phyloP scores from a whole-genome alignment of 2,329 filamentous ascomycete genomes.

The Arthrinium phaeospermum region DNA sequence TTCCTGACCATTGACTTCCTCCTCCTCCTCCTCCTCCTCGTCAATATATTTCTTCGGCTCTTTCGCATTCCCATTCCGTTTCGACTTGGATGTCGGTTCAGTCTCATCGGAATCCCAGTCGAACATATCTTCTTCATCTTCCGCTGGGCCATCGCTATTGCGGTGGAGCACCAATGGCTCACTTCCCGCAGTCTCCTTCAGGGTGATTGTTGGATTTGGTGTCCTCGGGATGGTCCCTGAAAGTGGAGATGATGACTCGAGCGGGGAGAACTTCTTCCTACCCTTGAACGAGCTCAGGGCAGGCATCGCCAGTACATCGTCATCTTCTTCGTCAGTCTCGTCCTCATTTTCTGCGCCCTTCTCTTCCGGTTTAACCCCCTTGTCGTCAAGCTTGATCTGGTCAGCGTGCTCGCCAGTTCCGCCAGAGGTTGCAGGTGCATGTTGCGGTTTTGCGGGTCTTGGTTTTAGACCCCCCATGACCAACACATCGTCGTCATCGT shows the following conservation, averaged over 20 bases:
- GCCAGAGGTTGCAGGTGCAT: conserved; percentile 18
- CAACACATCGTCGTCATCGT: conserved; percentile 39
- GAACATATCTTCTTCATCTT: conserved; percentile 49
- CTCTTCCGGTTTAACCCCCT: conserved; percentile 19
- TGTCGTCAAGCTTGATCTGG: conserved; percentile 10
- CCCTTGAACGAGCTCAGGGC: conserved; percentile 31
- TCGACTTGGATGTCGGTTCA: conserved; percentile 25
- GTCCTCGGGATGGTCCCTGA: conserved; percentile 20
- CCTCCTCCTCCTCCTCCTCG: conserved; percentile 38
- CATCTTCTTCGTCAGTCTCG: conserved; percentile 27
- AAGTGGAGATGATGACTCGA: conserved; percentile 17
- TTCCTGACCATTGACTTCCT: conserved; percentile 34
- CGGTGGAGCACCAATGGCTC: conserved; percentile 26
- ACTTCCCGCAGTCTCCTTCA: conserved; percentile 23
- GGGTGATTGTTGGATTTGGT: conserved; percentile 18
- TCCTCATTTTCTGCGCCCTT: conserved; percentile 26
- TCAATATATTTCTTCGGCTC: conserved; percentile 37
- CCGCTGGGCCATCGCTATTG: background rate
- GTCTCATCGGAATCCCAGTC: conserved; percentile 49
- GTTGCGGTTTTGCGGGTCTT: background rate
- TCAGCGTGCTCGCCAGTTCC: conserved; percentile 17
- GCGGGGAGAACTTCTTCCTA: conserved; percentile 36
- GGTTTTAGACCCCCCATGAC: conserved; percentile 15
- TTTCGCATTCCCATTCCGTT: conserved; percentile 31
- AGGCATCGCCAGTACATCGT: conserved; percentile 37